Conservation (phyloP, 1,284 basidiomycete genomes). For the Moesziomyces sp. region DNA sequence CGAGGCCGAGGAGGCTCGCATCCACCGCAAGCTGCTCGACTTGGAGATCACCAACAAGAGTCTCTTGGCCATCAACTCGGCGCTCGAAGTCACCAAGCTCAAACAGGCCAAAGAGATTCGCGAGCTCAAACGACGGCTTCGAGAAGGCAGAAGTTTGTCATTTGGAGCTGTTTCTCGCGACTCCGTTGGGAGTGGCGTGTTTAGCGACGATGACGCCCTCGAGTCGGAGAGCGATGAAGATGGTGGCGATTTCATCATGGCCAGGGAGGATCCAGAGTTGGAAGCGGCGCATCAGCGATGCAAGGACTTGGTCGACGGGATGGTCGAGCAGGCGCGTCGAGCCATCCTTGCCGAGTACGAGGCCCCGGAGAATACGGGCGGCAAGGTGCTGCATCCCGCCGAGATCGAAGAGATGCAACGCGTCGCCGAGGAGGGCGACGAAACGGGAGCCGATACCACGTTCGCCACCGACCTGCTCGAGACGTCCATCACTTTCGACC, state of each 20-base stretch:
- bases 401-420: constrained; percentile 52
- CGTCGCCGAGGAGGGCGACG: constrained; percentile 20
- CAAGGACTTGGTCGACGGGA: constrained; percentile 46
- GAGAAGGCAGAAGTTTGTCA: constrained; percentile 34
- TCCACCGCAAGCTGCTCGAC: constrained; percentile 68
- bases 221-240: constrained; percentile 42
- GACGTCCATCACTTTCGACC: constrained; percentile 16
- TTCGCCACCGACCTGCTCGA: constrained; percentile 15
- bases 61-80: constrained; percentile 69
- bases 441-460: constrained; percentile 14
- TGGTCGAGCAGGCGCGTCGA: constrained; percentile 50
- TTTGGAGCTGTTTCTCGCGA: constrained; percentile 7
- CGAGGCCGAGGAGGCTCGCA: constrained; percentile 57
- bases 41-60: constrained; percentile 70
- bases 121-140: constrained; percentile 53
- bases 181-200: constrained; percentile 4
- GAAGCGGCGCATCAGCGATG: constrained; percentile 53
- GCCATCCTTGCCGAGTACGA: constrained; percentile 46
- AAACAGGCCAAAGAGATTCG: constrained; percentile 69
- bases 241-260: constrained; percentile 7
- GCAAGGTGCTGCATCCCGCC: constrained; percentile 58
- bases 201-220: constrained; percentile 32
- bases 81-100: constrained; percentile 68
- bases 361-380: constrained; percentile 15
- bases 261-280: constrained; percentile 52